phyloP scores from a whole-genome alignment of 768 basidiomycete species.

The Coprinopsis sp. region DNA sequence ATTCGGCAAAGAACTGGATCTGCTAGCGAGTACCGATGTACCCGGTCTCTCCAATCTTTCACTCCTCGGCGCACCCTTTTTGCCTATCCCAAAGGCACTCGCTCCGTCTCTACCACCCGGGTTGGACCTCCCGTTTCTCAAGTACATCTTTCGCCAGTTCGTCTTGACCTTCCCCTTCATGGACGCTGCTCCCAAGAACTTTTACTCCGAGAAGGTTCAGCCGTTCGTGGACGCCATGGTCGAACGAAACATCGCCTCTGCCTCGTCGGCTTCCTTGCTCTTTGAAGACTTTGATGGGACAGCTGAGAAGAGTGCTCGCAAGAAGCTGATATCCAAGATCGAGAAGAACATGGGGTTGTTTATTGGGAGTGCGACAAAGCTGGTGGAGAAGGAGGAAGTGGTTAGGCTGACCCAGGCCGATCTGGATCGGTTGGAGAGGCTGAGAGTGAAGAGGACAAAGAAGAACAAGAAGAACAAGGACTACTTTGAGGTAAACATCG shows the following conservation, averaged over 20 bases:
- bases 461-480: conserved; percentile 42
- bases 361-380: conserved; percentile 75
- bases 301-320: conserved; percentile 53
- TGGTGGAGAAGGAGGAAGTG: conserved; percentile 82
- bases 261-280: conserved; percentile 45
- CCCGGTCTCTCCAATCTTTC: conserved; percentile 62
- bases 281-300: conserved; percentile 47
- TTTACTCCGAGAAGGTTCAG: conserved; percentile 93
- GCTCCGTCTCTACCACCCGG: conserved; percentile 26
- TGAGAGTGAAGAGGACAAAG: conserved; percentile 61
- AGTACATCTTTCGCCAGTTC: conserved; percentile 89
- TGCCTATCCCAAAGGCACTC: conserved; percentile 53
- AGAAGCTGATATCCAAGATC: conserved; percentile 68
- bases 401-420: conserved; percentile 86
- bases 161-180: conserved; percentile 95
- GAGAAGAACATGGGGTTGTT: conserved; percentile 86
- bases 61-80: conserved; percentile 85
- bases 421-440: conserved; percentile 68
- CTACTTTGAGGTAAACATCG: conserved; percentile 86
- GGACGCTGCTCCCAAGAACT: conserved; percentile 79
- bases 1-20: conserved; percentile 73
- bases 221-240: conserved; percentile 85
- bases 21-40: conserved; percentile 43
- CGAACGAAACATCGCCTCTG: conserved; percentile 68
- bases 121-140: conserved; percentile 81